Percentiles rank a stretch among this genome's conserved stretches.
Conservation (phyloP, 78 protist species). For the slime mould (Dictyostelium discoideum) region DNA sequence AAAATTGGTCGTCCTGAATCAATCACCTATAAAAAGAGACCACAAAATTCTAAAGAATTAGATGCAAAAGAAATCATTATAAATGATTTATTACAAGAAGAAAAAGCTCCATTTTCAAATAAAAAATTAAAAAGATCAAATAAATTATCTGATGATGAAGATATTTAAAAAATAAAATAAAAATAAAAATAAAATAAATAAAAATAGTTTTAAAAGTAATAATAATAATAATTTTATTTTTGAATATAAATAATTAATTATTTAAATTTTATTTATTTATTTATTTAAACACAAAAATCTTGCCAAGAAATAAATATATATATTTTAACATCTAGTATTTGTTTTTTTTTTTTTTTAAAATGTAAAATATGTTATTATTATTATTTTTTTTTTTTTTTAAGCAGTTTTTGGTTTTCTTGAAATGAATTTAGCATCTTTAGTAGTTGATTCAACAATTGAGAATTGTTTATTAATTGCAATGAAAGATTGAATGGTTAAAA, state of each 20-base stretch:
- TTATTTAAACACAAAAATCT: neutral
- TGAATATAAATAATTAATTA: neutral
- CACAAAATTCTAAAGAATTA: neutral
- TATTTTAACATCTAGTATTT: neutral
- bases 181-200: neutral
- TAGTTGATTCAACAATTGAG: neutral
- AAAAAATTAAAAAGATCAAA: conserved; percentile 13
- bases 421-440: conserved; percentile 19
- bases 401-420: conserved; percentile 14
- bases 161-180: neutral
- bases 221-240: neutral
- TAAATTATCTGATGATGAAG: conserved; percentile 10
- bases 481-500: conserved; percentile 69
- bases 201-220: neutral
- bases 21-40: conserved; percentile 47
- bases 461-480: conserved; percentile 35
- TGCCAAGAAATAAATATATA: neutral
- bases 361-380: neutral
- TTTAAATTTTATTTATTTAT: neutral
- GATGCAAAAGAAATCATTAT: conserved; percentile 1
- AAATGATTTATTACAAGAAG: conserved; percentile 36
- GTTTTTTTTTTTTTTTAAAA: neutral
- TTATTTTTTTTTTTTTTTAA: neutral
- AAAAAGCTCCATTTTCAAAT: conserved; percentile 23
- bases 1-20: conserved; percentile 64